phyloP scores from a whole-genome alignment of 768 basidiomycete species.

The Mrakia hoshinonis region DNA sequence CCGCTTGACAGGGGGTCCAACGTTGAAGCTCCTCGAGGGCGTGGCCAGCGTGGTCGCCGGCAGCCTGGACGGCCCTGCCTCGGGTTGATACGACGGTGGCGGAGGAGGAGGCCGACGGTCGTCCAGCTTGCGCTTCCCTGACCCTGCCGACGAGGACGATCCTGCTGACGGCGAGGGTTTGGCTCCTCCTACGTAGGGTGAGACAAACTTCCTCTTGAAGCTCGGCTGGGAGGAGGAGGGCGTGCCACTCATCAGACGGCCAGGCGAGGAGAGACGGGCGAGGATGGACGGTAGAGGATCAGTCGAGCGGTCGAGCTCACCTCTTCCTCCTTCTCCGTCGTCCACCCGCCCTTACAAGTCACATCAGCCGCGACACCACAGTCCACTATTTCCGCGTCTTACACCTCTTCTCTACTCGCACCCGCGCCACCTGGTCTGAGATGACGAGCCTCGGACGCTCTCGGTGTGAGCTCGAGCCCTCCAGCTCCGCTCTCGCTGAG shows the following conservation, averaged over 20 bases:
- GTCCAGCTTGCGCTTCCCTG: conserved; percentile 1
- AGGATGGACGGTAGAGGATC: too few relatives aligned
- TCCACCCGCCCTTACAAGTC: too few relatives aligned
- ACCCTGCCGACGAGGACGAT: background rate
- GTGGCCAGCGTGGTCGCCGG: background rate
- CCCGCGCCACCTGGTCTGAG: too few relatives aligned
- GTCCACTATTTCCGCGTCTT: too few relatives aligned
- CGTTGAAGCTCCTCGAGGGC: background rate
- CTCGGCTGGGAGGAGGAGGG: background rate
- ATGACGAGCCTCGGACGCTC: too few relatives aligned
- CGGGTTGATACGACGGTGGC: background rate
- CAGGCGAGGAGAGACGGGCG: too few relatives aligned
- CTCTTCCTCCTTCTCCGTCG: too few relatives aligned
- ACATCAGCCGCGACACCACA: too few relatives aligned
- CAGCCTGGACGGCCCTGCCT: background rate
- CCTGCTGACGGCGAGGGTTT: background rate
- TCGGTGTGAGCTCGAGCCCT: too few relatives aligned
- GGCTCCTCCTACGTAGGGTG: background rate
- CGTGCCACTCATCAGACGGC: background rate
- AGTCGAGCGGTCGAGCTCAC: too few relatives aligned
- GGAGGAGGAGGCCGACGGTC: background rate
- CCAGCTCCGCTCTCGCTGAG: too few relatives aligned
- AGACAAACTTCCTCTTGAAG: conserved; percentile 11
- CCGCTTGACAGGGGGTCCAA: background rate
- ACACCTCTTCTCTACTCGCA: too few relatives aligned